These are phyloP conservation scores for Cyclostephanos invisitatus DNA, from an alignment of 108 stramenopile genomes.

Conservation along the genomic window DNA sequence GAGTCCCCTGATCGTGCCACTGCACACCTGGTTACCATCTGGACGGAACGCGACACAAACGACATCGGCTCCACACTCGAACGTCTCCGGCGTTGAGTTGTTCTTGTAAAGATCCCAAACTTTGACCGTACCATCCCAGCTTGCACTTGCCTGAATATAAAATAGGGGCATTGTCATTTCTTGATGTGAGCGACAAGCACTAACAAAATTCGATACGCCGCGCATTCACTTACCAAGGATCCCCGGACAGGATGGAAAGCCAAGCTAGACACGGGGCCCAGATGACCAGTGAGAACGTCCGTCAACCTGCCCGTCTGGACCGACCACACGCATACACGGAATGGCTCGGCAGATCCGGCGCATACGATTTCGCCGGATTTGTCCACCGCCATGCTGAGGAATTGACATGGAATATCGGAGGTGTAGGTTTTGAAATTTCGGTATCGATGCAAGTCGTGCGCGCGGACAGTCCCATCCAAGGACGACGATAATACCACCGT, in stretches of 20 bases:
- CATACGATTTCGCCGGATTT: constrained; percentile 92
- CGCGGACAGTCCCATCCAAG: constrained; percentile 96
- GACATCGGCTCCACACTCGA: constrained; percentile 93
- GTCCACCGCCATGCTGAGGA: constrained; percentile 94
- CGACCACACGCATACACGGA: constrained; percentile 94
- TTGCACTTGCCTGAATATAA: constrained; percentile 68
- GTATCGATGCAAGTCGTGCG: constrained; percentile 96
- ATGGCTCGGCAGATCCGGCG: constrained; percentile 92
- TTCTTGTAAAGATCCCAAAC: constrained; percentile 97
- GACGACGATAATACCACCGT: constrained; percentile 92
- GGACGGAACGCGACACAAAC: constrained; percentile 94
- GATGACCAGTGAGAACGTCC: constrained; percentile 95
- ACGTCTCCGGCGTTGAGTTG: constrained; percentile 82
- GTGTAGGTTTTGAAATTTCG: constrained; percentile 95
- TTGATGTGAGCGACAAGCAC: neutral
- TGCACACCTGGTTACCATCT: constrained; percentile 93
- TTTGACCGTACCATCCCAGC: constrained; percentile 98
- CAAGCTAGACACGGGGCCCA: constrained; percentile 86
- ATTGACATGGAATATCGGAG: constrained; percentile 90
- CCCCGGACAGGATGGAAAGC: constrained; percentile 82
- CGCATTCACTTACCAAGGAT: constrained; percentile 42
- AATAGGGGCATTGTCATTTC: neutral
- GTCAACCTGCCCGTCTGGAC: constrained; percentile 91
- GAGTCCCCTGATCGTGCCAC: constrained; percentile 93
- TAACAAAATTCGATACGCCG: neutral